These are phyloP conservation scores for Cryptosporidium bovis DNA, from an alignment of 169 alveolate species.

Conservation along the genomic window DNA sequence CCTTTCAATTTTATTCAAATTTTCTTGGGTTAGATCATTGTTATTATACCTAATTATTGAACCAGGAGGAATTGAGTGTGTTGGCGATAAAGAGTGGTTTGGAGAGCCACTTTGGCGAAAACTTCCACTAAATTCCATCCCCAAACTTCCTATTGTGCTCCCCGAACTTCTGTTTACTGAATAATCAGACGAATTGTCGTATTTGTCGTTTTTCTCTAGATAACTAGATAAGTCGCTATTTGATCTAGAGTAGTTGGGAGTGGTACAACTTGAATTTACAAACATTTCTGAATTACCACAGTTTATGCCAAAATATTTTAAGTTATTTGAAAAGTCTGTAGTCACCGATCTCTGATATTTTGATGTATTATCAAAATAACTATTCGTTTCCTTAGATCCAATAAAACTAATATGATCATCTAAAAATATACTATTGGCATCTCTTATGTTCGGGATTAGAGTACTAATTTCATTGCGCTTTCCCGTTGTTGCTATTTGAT, in stretches of 20 bases:
- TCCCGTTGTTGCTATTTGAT: conserved; percentile 44
- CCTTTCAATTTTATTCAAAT: background rate
- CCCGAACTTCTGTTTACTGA: conserved; percentile 30
- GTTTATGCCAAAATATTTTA: conserved; percentile 15
- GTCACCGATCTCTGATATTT: conserved; percentile 60
- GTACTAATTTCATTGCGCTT: conserved; percentile 18
- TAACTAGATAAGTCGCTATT: conserved; percentile 29
- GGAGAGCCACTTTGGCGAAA: background rate
- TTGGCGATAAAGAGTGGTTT: background rate
- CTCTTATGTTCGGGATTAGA: conserved; percentile 11
- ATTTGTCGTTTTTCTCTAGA: conserved; percentile 25
- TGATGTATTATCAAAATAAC: conserved; percentile 30
- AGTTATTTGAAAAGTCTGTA: conserved; percentile 37
- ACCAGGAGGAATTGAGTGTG: background rate
- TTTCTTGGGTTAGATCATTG: background rate
- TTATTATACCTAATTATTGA: background rate
- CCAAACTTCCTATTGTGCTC: conserved; percentile 9
- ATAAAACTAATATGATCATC: conserved; percentile 51
- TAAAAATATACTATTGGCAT: conserved; percentile 2
- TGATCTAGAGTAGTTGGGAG: conserved; percentile 18
- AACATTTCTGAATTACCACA: conserved; percentile 10
- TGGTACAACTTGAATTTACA: background rate
- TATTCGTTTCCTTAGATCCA: conserved; percentile 39
- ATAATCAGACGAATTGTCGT: conserved; percentile 13
- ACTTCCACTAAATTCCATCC: background rate